Evolutionary conservation across 257 asterid genomes (phyloP).

Genomic region (Gentiana straminea): DNA sequence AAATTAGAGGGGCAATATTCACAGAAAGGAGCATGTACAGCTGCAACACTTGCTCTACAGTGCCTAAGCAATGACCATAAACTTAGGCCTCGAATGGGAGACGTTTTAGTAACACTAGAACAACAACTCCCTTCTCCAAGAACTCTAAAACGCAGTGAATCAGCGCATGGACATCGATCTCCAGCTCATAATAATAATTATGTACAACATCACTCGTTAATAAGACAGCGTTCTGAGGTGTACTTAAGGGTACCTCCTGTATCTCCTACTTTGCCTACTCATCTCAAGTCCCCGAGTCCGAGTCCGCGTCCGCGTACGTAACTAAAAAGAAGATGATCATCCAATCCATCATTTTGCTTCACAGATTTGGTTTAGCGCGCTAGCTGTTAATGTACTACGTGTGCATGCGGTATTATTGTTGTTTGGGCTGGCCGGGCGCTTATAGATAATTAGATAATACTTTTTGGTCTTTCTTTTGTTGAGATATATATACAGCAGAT

Average conservation of each 20-base stretch:
- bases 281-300: constrained; percentile 32
- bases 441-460: too few species aligned
- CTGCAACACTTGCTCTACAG: constrained; percentile 52
- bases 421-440: too few species aligned
- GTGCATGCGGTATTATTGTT: neutral
- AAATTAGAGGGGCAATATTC: constrained; percentile 74
- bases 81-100: constrained; percentile 60
- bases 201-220: constrained; percentile 7
- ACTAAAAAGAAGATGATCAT: too few species aligned
- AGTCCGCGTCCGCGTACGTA: too few species aligned
- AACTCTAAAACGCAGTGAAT: constrained; percentile 18
- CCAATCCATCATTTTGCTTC: too few species aligned
- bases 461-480: too few species aligned
- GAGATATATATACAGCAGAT: too few species aligned
- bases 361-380: too few species aligned
- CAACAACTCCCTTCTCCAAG: constrained; percentile 46
- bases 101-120: constrained; percentile 51
- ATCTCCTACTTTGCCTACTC: constrained; percentile 39
- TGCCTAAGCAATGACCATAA: constrained; percentile 52
- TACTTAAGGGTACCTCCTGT: constrained; percentile 30
- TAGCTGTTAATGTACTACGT: neutral
- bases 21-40: constrained; percentile 57
- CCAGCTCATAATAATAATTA: constrained; percentile 15
- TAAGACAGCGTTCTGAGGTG: constrained; percentile 28
- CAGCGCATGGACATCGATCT: constrained; percentile 16